Base-by-base conservation (phyloP, 2,329 filamentous ascomycete species). In the Myriosclerotinia duriaeana region DNA sequence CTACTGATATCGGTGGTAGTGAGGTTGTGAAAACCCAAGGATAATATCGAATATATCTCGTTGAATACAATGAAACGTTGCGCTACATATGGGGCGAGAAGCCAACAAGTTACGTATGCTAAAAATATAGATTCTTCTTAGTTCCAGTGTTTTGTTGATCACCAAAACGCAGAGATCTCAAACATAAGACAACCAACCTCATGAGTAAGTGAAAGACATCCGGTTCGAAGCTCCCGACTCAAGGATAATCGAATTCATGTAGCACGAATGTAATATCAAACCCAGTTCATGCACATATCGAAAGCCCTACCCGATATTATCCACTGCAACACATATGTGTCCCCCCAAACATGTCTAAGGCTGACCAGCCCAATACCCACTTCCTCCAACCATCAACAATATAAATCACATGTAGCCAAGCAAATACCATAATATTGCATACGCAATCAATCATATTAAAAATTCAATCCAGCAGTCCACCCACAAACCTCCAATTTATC, bases 301-400 rank as follows among this genome's bases (percentile, higher is more conserved):
- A 65, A 65, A 59, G 63, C 63, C 62, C 34, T 65, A 59, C 63
- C 63, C 63, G 63, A 59, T 40, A 42, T 52, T 30, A 54, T 34
- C 12, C 44, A 50, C 30, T 61, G 55, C 40, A 58, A 44, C 55
- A 44, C 40, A 58, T 46, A 58, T 58, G n/a, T 46, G 40, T 30
- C 15, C 40, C 44, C 46, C 44, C n/a, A 38, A n/a, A 42, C 50
- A 53, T 63, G 38, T 53, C 36, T 59, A 59, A 59, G 63, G 52
- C 63, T 65, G 63, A 59, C n/a, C 34, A 58, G 30, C 34, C 58
- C 44, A 52, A 14, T 26, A 8, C n/a, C 48, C 26, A 26, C n/a
- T 11, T 50, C 48, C 40, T 34, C 4, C 6, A 22, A 52, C 11
- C n/a, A 26, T 3, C 22, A 48, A 50, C n/a, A 38, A 15, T 15